These are phyloP conservation scores for Stygiomarasmius scandens DNA, from an alignment of 1,284 basidiomycete genomes.

Conservation along the genomic window DNA sequence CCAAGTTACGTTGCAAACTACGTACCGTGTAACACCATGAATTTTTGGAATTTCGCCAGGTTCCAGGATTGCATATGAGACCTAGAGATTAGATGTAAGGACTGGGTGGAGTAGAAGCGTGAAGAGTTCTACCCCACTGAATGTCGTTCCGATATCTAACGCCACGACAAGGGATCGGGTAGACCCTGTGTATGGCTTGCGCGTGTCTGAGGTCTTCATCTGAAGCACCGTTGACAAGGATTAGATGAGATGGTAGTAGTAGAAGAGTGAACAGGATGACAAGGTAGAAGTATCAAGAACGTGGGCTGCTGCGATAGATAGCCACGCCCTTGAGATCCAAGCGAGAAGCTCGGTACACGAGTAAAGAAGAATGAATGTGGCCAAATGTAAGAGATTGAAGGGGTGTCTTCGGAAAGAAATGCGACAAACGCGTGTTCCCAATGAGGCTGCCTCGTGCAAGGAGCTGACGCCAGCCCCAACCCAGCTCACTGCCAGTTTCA, in stretches of 20 bases:
- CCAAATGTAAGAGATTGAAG: too few species aligned
- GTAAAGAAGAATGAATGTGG: neutral
- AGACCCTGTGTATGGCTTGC: slow-evolving; percentile 70
- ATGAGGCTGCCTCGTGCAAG: slow-evolving; percentile 20
- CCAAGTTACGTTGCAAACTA: neutral
- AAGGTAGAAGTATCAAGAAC: slow-evolving; percentile 4
- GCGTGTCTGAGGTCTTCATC: slow-evolving; percentile 55
- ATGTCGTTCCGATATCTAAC: slow-evolving; percentile 77
- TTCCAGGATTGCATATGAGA: slow-evolving; percentile 76
- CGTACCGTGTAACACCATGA: slow-evolving; percentile 69
- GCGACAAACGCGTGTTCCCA: slow-evolving; percentile 16
- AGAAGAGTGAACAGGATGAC: slow-evolving; percentile 4
- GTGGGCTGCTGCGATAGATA: neutral
- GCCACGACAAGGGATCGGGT: slow-evolving; percentile 70
- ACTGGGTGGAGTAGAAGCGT: slow-evolving; percentile 4
- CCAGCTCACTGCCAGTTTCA: neutral
- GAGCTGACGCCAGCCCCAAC: neutral
- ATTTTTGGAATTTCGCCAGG: slow-evolving; percentile 75
- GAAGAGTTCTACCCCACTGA: slow-evolving; percentile 55
- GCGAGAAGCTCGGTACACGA: neutral
- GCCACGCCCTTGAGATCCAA: neutral
- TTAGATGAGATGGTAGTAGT: slow-evolving; percentile 13
- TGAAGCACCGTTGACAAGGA: slow-evolving; percentile 12
- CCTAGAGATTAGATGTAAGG: slow-evolving; percentile 30
- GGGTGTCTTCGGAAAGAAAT: neutral